Percentiles rank a stretch among this genome's conserved stretches.
Conservation (phyloP, 225 moss, liverwort and hornwort genomes). For the Pseudoscleropodium purum region DNA sequence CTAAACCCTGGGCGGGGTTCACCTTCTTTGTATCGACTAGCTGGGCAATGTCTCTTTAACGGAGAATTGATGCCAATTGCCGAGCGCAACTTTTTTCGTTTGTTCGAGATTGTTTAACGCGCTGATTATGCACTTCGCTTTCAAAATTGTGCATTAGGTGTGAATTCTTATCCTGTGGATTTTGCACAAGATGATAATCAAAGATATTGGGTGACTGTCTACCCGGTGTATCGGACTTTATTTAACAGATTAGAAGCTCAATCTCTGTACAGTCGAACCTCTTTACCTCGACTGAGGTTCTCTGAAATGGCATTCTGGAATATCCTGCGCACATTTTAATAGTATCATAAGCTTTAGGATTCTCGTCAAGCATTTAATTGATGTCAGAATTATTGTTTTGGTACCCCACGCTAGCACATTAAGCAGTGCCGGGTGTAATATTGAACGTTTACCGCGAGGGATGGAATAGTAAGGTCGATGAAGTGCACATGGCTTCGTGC, state of each 20-base stretch:
- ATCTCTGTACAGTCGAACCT: background rate
- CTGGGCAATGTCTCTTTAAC: background rate
- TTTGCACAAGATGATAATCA: background rate
- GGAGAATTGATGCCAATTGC: background rate
- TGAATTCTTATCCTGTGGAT: background rate
- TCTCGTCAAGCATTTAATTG: background rate
- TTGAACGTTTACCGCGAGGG: background rate
- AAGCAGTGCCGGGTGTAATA: background rate
- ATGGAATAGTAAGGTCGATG: background rate
- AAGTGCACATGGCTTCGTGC: background rate
- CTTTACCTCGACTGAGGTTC: background rate
- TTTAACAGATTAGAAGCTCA: background rate
- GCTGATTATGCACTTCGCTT: background rate
- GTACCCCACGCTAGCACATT: background rate
- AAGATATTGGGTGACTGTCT: background rate
- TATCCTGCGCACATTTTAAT: no score
- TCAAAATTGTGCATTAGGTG: background rate
- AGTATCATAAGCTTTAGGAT: no score
- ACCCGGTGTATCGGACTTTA: no score
- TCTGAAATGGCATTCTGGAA: no score
- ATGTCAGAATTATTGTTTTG: no score
- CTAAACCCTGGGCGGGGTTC: background rate
- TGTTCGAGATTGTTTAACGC: no score
- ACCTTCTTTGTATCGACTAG: background rate
- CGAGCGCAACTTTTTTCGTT: background rate